A percentile compares a stretch with the other conserved stretches of the same genome.
Evolutionary conservation across 495 filamentous ascomycete species (phyloP).

Genomic region (Penicillium malachiteum): DNA sequence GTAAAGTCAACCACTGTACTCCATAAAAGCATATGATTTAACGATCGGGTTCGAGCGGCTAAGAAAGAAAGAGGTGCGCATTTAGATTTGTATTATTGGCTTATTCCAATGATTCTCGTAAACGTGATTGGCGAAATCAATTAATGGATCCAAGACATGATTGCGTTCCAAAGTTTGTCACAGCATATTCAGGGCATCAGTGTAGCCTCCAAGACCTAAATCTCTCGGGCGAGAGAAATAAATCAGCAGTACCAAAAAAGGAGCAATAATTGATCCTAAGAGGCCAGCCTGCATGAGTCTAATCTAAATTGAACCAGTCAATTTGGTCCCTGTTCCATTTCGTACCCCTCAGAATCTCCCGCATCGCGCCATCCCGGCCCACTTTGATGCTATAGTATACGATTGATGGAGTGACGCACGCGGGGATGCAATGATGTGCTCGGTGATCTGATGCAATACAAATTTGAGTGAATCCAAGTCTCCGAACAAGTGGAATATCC

Average conservation of each 20-base stretch:
- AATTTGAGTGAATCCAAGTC: background rate
- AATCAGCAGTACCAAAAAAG: background rate
- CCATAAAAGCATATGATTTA: background rate
- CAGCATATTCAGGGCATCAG: background rate
- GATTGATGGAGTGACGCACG: slow-evolving; percentile 9
- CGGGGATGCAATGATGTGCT: slow-evolving; percentile 16
- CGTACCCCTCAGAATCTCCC: slow-evolving; percentile 5
- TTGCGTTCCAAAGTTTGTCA: background rate
- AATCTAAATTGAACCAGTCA: slow-evolving; percentile 7
- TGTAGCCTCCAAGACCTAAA: background rate
- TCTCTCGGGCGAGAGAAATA: slow-evolving; percentile 24
- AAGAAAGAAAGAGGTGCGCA: background rate
- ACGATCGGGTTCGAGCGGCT: background rate
- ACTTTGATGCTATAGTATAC: slow-evolving; percentile 38
- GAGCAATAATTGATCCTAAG: background rate
- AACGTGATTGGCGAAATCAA: background rate
- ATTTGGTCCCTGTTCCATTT: background rate
- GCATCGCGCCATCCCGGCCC: slow-evolving; percentile 43
- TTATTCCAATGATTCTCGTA: background rate
- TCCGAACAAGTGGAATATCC: background rate
- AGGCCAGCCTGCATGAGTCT: slow-evolving; percentile 1
- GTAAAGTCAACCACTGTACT: background rate
- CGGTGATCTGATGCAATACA: slow-evolving; percentile 9
- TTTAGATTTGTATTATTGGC: background rate
- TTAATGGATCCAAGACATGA: background rate